These are phyloP conservation scores for Porphyrellus cyaneotinctus DNA, from an alignment of 768 basidiomycete genomes.

Conservation along the genomic window DNA sequence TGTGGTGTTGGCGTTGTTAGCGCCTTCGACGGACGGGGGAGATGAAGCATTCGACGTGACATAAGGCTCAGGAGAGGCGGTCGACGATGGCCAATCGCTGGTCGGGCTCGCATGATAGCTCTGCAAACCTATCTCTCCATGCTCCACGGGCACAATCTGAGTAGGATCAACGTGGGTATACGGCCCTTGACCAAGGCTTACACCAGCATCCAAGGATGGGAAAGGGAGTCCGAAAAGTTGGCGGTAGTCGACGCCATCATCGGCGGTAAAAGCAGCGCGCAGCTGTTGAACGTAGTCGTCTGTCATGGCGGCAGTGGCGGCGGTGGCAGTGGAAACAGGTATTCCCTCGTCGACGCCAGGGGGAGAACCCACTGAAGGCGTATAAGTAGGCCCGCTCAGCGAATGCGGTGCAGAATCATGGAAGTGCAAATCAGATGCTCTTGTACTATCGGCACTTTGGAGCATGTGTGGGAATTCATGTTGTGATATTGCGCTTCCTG, in stretches of 20 bases:
- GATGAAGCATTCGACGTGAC: constrained; percentile 67
- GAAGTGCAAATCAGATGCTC: constrained; percentile 29
- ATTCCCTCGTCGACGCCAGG: constrained; percentile 44
- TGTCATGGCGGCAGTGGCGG: constrained; percentile 62
- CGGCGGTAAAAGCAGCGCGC: constrained; percentile 49
- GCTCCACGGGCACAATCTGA: constrained; percentile 64
- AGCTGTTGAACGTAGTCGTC: constrained; percentile 66
- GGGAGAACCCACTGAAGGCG: constrained; percentile 33
- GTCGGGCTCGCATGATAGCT: constrained; percentile 73
- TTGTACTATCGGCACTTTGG: constrained; percentile 25
- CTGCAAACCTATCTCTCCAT: constrained; percentile 39
- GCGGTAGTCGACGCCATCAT: constrained; percentile 60
- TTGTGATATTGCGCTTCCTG: constrained; percentile 32
- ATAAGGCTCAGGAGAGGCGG: constrained; percentile 73
- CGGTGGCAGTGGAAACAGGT: constrained; percentile 60
- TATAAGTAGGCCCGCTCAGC: constrained; percentile 32
- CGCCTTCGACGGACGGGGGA: constrained; percentile 62
- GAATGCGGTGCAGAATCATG: constrained; percentile 32
- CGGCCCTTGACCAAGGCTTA: constrained; percentile 40
- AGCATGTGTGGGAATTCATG: constrained; percentile 35
- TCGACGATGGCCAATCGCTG: constrained; percentile 78
- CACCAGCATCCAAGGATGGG: constrained; percentile 45
- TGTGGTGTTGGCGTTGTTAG: constrained; percentile 27
- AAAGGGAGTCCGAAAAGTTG: constrained; percentile 65
- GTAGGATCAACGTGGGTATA: constrained; percentile 89